Conservation (phyloP, 2,329 filamentous ascomycete species). For the Juglanconis sp. region DNA sequence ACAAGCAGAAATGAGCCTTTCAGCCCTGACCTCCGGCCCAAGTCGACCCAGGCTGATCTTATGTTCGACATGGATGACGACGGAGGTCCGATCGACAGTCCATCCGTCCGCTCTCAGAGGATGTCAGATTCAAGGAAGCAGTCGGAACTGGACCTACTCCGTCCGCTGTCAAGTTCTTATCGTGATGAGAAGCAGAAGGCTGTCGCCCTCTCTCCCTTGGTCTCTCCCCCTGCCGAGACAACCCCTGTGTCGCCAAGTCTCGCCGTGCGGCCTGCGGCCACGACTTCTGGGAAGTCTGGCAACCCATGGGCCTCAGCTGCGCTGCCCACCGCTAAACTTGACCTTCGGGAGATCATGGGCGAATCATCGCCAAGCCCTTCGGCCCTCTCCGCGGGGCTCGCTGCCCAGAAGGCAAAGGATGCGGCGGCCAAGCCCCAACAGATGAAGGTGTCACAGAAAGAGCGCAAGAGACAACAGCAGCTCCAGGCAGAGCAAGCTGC, state of each 20-base stretch:
- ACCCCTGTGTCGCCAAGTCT: slow-evolving; percentile 8
- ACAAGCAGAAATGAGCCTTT: slow-evolving; percentile 50
- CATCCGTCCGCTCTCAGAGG: slow-evolving; percentile 27
- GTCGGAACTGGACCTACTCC: slow-evolving; percentile 29
- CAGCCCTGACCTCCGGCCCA: slow-evolving; percentile 67
- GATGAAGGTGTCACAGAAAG: slow-evolving; percentile 81
- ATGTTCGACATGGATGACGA: slow-evolving; percentile 97
- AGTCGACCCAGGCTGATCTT: slow-evolving; percentile 68
- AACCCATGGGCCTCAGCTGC: slow-evolving; percentile 49
- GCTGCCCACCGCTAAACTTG: slow-evolving; percentile 61
- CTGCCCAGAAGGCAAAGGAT: slow-evolving; percentile 46
- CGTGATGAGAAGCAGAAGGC: slow-evolving; percentile 36
- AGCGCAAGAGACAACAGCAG: slow-evolving; percentile 80
- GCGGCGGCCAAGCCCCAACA: slow-evolving; percentile 34
- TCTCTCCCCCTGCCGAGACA: slow-evolving; percentile 14
- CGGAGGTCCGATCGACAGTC: slow-evolving; percentile 33
- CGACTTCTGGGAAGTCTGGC: slow-evolving; percentile 22
- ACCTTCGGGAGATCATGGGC: slow-evolving; percentile 74
- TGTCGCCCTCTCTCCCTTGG: slow-evolving; percentile 18
- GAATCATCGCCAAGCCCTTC: slow-evolving; percentile 49
- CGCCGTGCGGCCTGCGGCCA: slow-evolving; percentile 6
- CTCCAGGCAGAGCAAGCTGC: slow-evolving; percentile 52
- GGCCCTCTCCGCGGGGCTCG: slow-evolving; percentile 52
- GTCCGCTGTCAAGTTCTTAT: slow-evolving; percentile 34
- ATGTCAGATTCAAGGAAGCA: slow-evolving; percentile 16